Evolutionary conservation across 2,329 filamentous ascomycete species (phyloP).

Genomic region (Penicillium sp.): DNA sequence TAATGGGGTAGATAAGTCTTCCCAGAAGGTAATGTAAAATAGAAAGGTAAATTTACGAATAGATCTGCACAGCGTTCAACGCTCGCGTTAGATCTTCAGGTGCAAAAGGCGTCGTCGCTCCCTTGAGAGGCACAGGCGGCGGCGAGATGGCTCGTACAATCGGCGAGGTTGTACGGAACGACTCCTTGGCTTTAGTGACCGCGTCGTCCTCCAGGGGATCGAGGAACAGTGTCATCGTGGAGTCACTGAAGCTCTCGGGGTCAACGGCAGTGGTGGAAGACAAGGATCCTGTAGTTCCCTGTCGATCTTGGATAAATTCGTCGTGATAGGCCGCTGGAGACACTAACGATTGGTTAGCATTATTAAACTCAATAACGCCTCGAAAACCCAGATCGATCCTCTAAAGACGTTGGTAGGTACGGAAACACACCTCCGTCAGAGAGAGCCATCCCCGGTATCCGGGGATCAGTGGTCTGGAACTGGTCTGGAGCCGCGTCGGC

Average conservation of each 20-base stretch:
- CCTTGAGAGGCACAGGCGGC: slow-evolving; percentile 30
- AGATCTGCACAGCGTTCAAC: slow-evolving; percentile 43
- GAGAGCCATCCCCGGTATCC: slow-evolving; percentile 21
- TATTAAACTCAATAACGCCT: background rate
- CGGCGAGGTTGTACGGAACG: slow-evolving; percentile 38
- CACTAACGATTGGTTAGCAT: slow-evolving; percentile 25
- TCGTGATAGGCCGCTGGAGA: slow-evolving; percentile 28
- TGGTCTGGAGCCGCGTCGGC: slow-evolving; percentile 27
- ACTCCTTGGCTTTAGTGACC: slow-evolving; percentile 38
- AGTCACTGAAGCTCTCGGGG: slow-evolving; percentile 40
- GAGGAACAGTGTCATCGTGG: slow-evolving; percentile 40
- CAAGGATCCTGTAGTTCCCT: slow-evolving; percentile 36
- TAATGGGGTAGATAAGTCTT: background rate
- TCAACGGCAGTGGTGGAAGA: slow-evolving; percentile 44
- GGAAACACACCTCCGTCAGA: slow-evolving; percentile 27
- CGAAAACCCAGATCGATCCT: slow-evolving; percentile 2
- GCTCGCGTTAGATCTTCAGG: slow-evolving; percentile 44
- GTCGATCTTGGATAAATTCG: slow-evolving; percentile 32
- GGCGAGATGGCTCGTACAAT: slow-evolving; percentile 34
- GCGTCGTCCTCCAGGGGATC: slow-evolving; percentile 35
- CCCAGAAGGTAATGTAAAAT: slow-evolving; percentile 2
- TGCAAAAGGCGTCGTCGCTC: slow-evolving; percentile 36
- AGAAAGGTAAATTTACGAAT: slow-evolving; percentile 21
- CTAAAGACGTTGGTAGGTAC: background rate
- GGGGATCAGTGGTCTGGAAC: slow-evolving; percentile 16